Percentiles rank a stretch among this genome's conserved stretches.
Evolutionary conservation across 306 rosid species (phyloP).

Genomic region (Cicer pinnatifidum): DNA sequence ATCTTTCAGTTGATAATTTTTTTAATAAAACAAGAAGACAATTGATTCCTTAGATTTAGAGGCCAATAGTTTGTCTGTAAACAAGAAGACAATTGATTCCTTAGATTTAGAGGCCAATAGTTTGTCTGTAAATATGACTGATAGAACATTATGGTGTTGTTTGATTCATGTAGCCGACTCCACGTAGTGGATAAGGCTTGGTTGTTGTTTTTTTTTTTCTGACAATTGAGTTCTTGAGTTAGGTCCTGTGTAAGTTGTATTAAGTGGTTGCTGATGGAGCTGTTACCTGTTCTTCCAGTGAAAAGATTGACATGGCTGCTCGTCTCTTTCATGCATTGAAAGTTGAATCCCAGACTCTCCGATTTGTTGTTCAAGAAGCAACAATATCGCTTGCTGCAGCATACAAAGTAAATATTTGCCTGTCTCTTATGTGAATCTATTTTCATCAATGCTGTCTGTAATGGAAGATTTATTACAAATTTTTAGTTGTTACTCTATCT

Average conservation of each 20-base stretch:
- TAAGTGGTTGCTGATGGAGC: conserved; percentile 33
- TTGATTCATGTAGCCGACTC: not conserved
- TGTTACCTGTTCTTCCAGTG: conserved; percentile 55
- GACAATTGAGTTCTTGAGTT: conserved; percentile 16
- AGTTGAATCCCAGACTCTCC: conserved; percentile 78
- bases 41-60: conserved; percentile 20
- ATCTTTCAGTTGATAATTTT: conserved; percentile 1
- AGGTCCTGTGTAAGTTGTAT: conserved; percentile 31
- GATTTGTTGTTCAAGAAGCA: conserved; percentile 85
- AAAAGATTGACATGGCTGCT: conserved; percentile 83
- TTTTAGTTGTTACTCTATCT: conserved; percentile 31
- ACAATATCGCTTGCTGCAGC: conserved; percentile 84
- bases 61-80: not conserved
- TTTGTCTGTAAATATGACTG: not conserved
- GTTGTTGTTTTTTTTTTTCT: not conserved
- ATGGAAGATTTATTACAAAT: conserved; percentile 10
- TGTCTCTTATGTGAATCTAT: conserved; percentile 35
- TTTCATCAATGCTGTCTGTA: conserved; percentile 14
- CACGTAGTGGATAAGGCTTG: not conserved
- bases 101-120: not conserved
- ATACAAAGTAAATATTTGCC: conserved; percentile 68
- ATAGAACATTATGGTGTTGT: not conserved
- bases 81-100: conserved; percentile 20
- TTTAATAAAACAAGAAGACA: not conserved
- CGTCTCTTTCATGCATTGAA: conserved; percentile 85